phyloP scores from a whole-genome alignment of 345 rosid species.

The Aegle marmelos region DNA sequence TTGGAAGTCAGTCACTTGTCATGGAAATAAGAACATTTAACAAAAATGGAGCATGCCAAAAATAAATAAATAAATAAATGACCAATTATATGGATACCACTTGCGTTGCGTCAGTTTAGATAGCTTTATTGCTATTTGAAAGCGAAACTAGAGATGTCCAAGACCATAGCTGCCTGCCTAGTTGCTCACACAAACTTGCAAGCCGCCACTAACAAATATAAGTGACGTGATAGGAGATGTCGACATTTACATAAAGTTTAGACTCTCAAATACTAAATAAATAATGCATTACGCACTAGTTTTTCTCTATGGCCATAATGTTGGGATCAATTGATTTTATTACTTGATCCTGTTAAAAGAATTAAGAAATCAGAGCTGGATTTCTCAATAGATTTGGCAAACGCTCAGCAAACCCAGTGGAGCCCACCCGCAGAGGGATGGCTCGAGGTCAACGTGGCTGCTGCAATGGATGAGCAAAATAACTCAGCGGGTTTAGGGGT shows the following conservation, averaged over 20 bases:
- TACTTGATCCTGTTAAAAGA: too few relatives aligned
- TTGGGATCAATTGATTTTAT: too few relatives aligned
- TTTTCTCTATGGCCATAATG: too few relatives aligned
- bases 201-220: not conserved
- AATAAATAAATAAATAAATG: too few relatives aligned
- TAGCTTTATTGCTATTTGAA: constrained; percentile 18
- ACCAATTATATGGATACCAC: too few relatives aligned
- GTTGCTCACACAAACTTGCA: not conserved
- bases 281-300: too few relatives aligned
- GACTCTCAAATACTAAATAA: not conserved
- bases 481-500: rapidly evolving
- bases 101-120: constrained; percentile 9
- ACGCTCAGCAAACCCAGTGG: rapidly evolving
- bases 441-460: too few relatives aligned
- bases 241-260: not conserved
- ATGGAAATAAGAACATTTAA: not conserved
- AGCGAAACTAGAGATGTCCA: constrained; percentile 21
- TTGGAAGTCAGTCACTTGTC: too few relatives aligned
- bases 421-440: too few relatives aligned
- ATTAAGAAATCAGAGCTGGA: rapidly evolving
- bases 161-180: not conserved
- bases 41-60: too few relatives aligned
- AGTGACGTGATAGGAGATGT: not conserved
- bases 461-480: too few relatives aligned
- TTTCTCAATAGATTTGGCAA: too few relatives aligned